phyloP scores from a whole-genome alignment of 352 stramenopile genomes.

The Halophytophthora batemanensis region DNA sequence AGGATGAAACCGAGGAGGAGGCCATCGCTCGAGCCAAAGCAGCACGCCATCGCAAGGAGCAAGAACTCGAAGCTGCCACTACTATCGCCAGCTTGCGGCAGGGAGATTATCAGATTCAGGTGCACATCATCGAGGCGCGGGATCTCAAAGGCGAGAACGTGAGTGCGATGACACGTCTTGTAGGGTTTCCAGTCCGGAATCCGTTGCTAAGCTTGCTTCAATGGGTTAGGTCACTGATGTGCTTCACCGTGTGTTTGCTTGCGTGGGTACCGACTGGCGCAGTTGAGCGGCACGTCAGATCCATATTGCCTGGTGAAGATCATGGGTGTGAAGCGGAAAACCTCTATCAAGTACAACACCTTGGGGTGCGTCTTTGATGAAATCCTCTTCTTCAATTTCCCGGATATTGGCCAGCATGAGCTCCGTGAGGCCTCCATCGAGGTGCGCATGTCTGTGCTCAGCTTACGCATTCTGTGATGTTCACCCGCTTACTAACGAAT shows the following conservation, averaged over 20 bases:
- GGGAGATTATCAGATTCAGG: constrained; percentile 81
- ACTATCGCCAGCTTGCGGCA: constrained; percentile 52
- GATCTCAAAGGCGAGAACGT: constrained; percentile 89
- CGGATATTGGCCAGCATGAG: constrained; percentile 73
- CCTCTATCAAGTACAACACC: constrained; percentile 75
- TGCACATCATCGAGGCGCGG: constrained; percentile 84
- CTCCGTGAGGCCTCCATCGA: constrained; percentile 68
- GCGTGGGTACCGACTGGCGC: not conserved
- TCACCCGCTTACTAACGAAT: not conserved
- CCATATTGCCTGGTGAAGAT: constrained; percentile 86
- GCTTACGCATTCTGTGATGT: constrained; percentile 3
- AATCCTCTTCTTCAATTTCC: constrained; percentile 88
- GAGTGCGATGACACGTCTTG: constrained; percentile 1
- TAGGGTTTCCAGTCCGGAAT: not conserved
- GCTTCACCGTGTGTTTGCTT: not conserved
- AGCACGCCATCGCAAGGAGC: constrained; percentile 36
- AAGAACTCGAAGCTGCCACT: constrained; percentile 49
- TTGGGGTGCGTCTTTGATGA: constrained; percentile 90
- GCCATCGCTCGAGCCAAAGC: constrained; percentile 22
- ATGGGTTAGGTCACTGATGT: not conserved
- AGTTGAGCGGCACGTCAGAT: constrained; percentile 86
- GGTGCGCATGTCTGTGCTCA: constrained; percentile 17
- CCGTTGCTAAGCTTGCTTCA: no score
- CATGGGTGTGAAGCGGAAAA: constrained; percentile 67
- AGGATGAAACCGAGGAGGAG: constrained; percentile 79